These are phyloP conservation scores for Globisporangium mamillatum DNA, from an alignment of 352 stramenopile genomes.

Conservation along the genomic window DNA sequence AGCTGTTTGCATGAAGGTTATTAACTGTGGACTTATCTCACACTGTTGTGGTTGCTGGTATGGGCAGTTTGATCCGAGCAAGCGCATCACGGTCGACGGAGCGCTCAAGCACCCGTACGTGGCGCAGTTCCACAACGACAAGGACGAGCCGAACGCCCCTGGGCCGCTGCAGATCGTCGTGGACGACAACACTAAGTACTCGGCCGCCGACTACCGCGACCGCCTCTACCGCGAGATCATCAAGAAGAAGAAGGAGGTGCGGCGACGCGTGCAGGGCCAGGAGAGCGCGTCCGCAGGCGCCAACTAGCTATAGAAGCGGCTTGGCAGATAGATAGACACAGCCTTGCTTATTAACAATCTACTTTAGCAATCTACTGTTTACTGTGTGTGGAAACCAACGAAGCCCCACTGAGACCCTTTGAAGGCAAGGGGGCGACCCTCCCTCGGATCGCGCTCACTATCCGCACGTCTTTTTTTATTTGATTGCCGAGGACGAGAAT, in stretches of 20 bases:
- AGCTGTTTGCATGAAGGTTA: too few species aligned
- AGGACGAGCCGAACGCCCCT: slow-evolving; percentile 85
- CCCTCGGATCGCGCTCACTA: background rate
- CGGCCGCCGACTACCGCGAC: slow-evolving; percentile 91
- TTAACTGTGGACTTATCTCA: background rate
- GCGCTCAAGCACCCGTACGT: slow-evolving; percentile 93
- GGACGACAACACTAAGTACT: slow-evolving; percentile 95
- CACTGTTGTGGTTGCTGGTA: background rate
- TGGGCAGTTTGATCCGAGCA: slow-evolving; percentile 88
- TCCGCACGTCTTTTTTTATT: background rate
- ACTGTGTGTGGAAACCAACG: too few species aligned
- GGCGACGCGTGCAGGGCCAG: slow-evolving; percentile 31
- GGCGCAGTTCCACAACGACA: slow-evolving; percentile 94
- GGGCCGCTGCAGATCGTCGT: slow-evolving; percentile 83
- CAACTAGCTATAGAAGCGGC: background rate
- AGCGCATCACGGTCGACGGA: slow-evolving; percentile 84
- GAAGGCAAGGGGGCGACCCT: too few species aligned
- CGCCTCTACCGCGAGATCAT: slow-evolving; percentile 92
- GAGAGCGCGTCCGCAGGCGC: slow-evolving; percentile 5
- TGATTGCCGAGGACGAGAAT: background rate
- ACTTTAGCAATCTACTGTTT: too few species aligned
- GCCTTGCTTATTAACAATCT: too few species aligned
- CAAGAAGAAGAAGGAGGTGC: slow-evolving; percentile 91
- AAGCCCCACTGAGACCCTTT: too few species aligned
- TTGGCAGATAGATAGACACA: too few species aligned